These are phyloP conservation scores for Lolium rigidum DNA, from an alignment of 176 grass and related monocot species.

Conservation along the genomic window DNA sequence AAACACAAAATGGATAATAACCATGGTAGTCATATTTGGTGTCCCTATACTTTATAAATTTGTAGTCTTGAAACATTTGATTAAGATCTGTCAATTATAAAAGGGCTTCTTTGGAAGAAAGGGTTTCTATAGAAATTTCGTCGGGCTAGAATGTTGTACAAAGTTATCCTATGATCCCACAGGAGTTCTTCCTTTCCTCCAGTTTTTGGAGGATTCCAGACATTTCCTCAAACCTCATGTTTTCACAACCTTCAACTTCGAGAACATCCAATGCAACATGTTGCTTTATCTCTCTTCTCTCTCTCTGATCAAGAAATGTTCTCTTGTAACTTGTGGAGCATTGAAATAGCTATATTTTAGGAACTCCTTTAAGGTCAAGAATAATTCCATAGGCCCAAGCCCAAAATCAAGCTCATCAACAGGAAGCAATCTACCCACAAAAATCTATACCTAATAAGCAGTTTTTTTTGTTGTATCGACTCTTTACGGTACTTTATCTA, in stretches of 20 bases:
- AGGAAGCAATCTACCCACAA: slow-evolving; percentile 20
- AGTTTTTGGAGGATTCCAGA: slow-evolving; percentile 9
- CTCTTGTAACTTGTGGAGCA: neutral
- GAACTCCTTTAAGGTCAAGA: neutral
- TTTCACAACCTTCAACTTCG: neutral
- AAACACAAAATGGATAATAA: neutral
- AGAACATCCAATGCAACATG: neutral
- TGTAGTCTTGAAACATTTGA: neutral
- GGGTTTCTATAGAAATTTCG: neutral
- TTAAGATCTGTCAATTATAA: slow-evolving; percentile 1
- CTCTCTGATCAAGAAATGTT: neutral
- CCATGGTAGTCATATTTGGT: neutral
- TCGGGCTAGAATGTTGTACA: neutral
- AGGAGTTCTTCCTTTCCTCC: neutral
- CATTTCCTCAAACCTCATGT: neutral
- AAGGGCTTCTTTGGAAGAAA: slow-evolving; percentile 1
- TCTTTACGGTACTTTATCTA: no score
- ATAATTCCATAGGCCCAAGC: neutral
- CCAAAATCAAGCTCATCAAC: neutral
- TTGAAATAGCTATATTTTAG: neutral
- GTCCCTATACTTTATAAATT: neutral
- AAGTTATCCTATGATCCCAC: neutral
- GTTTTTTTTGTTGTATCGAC: no score
- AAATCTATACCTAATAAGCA: neutral
- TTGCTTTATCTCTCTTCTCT: neutral